Conservation (phyloP, 805 yeast species). For the Ascoidea tarda region DNA sequence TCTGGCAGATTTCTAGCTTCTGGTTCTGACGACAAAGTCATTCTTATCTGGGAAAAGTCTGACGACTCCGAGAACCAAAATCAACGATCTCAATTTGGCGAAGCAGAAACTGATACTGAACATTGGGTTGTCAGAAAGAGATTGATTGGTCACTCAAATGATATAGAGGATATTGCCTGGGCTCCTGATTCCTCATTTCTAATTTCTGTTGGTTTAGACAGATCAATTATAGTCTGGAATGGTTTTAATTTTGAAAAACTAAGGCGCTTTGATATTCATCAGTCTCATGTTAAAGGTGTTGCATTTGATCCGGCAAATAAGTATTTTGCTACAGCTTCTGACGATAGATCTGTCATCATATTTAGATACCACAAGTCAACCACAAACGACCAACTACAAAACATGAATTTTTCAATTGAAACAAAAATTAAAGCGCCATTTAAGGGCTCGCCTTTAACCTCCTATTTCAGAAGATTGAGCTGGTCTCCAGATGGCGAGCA, state of each 20-base stretch:
- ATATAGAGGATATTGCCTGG: slow-evolving; percentile 97
- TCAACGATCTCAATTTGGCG: slow-evolving; percentile 45
- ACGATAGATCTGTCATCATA: slow-evolving; percentile 81
- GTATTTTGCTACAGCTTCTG: slow-evolving; percentile 93
- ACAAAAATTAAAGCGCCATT: slow-evolving; percentile 76
- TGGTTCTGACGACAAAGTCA: slow-evolving; percentile 90
- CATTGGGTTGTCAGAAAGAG: slow-evolving; percentile 92
- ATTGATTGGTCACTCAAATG: slow-evolving; percentile 93
- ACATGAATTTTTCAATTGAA: slow-evolving; percentile 76
- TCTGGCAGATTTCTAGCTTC: slow-evolving; percentile 84
- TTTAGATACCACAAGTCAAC: slow-evolving; percentile 59
- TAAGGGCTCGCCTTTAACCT: slow-evolving; percentile 76
- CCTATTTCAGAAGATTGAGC: slow-evolving; percentile 75
- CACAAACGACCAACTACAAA: slow-evolving; percentile 15
- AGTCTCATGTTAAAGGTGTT: slow-evolving; percentile 90
- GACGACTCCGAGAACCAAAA: slow-evolving; percentile 38
- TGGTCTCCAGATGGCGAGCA: slow-evolving; percentile 90
- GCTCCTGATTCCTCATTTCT: slow-evolving; percentile 85
- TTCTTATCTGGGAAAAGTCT: slow-evolving; percentile 87
- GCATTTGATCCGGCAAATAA: slow-evolving; percentile 97
- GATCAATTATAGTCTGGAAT: slow-evolving; percentile 88
- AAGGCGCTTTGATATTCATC: slow-evolving; percentile 83
- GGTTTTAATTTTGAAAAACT: slow-evolving; percentile 84
- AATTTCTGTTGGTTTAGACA: slow-evolving; percentile 89
- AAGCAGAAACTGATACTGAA: slow-evolving; percentile 58